Evolutionary conservation across 2,329 filamentous ascomycete genomes (phyloP), one percentile per base, ranked within the genome.

Genomic region (Pseudopyrenochaeta lycopersici): DNA sequence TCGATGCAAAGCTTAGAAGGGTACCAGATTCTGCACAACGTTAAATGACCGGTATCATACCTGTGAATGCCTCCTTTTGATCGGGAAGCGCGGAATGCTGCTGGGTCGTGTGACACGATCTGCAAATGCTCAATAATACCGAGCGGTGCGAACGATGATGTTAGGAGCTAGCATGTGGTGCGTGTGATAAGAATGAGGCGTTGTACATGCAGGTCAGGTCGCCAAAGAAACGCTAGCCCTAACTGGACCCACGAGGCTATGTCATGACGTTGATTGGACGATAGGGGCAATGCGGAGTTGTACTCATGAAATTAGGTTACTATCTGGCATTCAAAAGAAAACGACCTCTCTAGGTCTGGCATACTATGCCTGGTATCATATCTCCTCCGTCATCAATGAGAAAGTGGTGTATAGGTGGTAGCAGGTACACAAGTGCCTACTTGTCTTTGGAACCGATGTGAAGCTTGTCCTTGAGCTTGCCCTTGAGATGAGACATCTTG

Each of bases 401-500:
- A 36, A 43, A 35, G 15, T 9, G 12, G 17, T 11, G 27, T 31
- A 20, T 46, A 9, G 7, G 10, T 18, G 15, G 15, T 17, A n/a
- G 23, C 15, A 35, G 17, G 38, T 6, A 29, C 23, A 27, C 29
- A 21, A 11, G 7, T 10, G 27, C 45, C 42, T 68, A 70, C 55
- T 66, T 67, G 51, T 73, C 65, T 65, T 73, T 75, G 58, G 63
- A 58, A 18, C 73, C 71, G 54, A 77, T 78, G 75, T 89, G 87
- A 54, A 90, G 76, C 79, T 90, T 90, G 50, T 84, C 82, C 83
- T 90, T 90, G 75, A 90, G 84, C 78, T 88, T 88, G 52, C 87
- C 81, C 55, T 82, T 81, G 35, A 89, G 68, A 58, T 55, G 51
- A 31, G 83, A 83, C 40, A 78, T 79, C 75, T 86, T 85, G 49